Base-by-base conservation (phyloP, 2,329 filamentous ascomycete species). In the Chrysosporium queenslandicum region DNA sequence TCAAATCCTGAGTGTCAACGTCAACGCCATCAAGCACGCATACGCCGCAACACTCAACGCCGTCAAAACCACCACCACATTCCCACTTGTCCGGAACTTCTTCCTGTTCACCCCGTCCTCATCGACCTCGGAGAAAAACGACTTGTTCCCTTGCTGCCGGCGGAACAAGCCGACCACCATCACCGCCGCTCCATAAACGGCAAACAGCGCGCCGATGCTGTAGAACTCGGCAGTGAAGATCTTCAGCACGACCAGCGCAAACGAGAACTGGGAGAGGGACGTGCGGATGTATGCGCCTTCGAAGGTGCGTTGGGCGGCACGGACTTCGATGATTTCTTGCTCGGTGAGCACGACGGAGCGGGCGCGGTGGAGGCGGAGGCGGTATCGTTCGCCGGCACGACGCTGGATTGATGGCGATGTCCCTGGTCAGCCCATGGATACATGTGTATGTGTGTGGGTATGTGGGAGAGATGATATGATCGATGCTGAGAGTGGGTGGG, bases 171-270 rank as follows among this genome's bases (percentile, higher is more conserved):
- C 86, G 55, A 94, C 87, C 23, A 87, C 75, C 64, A 97, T 74
- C 45, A 98, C 80, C 5, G 87, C 87, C 2, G 84, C 82, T 11
- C 91, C 92, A 64, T 97, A 97, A 46, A 88, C 83, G 40, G 92
- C 90, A 66, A 96, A 96, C 29, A 98, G 76, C 5, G 92, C 92
- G n/a, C 92, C 92, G 57, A 96, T 95, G 60, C 85, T 82, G 71
- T 97, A 97, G 74, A 98, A 97, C 66, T 97, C 92, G 49, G 83
- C 80, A 7, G 89, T 96, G 73, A 98, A 97, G 69, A 98, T 94
- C 73, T 94, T 95, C 60, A 95, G 81, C 49, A 98, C 87, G 57
- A 98, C 83, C 46, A 98, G 82, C 18, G 91, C 84, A 68, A 98
- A 97, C 53, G 86, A 91, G 74, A 97, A 97, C 64, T 97, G 90